Evolutionary conservation across 495 filamentous ascomycete species (phyloP), one percentile per base, ranked within the genome.

Genomic region (Podospora pseudoanserina): DNA sequence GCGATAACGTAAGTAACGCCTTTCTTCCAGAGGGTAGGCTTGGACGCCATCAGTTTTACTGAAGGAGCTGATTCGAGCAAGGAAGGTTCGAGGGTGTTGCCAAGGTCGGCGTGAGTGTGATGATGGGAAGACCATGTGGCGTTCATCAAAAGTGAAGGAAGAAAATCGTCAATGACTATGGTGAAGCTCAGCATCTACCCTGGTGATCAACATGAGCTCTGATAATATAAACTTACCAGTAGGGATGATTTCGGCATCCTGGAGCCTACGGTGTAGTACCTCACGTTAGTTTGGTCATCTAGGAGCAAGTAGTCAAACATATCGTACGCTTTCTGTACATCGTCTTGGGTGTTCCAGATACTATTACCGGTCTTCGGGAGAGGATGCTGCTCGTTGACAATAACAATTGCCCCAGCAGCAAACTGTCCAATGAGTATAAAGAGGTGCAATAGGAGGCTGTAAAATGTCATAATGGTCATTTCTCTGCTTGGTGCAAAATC

Each of bases 111-210:
- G n/a, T 76, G 75, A 60, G 82, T 71, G 44, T 79, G 74, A 0
- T 78, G 74, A 19, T 32, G 9, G 23, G 23, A 23, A 0, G 84
- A 74, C 79, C 87, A 91, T 53, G 76, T 75, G 19, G 83, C 80
- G 18, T 79, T 71, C 32, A 91, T 71, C 68, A 80, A 75, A 66
- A 88, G 78, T 5, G 78, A 78, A 32, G 89, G 88, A 16, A 76
- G 72, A 70, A 92, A 91, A 71, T 87, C 85, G 71, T 91, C 84
- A 68, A 91, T 78, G 20, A 91, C 88, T 86, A 67, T n/a, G 18
- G 16, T 56, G 59, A 23, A 11, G 7, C 64, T 23, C 54, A 34
- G 28, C 11, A 11, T 32, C 39, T 23, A 23, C 23, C 23, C 23
- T 23, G 23, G 23, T 23, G 23, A 49, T 16, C 3, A 19, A 5